phyloP scores from a whole-genome alignment of 2,329 filamentous ascomycete genomes.

The Mollisiaceae sp. region DNA sequence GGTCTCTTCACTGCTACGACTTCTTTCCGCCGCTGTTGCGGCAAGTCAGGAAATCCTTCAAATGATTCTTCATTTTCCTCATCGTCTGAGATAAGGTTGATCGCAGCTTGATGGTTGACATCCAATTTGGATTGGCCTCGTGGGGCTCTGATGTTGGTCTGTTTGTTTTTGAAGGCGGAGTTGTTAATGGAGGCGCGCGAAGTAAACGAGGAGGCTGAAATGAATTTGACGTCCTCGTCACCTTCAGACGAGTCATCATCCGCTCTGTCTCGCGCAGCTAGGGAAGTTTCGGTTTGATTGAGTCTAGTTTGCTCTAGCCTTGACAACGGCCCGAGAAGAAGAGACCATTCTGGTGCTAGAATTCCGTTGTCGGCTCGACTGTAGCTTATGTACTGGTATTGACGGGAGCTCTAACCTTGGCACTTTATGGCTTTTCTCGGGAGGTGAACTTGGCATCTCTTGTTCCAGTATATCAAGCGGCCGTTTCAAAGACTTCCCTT shows the following conservation, averaged over 20 bases:
- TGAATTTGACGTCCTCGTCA: background rate
- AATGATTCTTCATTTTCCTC: slow-evolving; percentile 14
- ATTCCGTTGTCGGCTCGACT: background rate
- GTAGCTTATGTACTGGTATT: background rate
- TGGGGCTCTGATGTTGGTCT: background rate
- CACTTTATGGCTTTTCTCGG: background rate
- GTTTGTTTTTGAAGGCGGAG: background rate
- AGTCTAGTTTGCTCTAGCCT: background rate
- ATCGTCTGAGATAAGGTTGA: slow-evolving; percentile 26
- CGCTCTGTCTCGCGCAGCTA: background rate
- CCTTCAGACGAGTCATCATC: background rate
- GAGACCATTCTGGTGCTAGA: background rate
- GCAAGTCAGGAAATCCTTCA: background rate
- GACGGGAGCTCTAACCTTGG: background rate
- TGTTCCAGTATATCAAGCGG: background rate
- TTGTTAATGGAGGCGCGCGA: background rate
- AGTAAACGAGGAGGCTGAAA: background rate
- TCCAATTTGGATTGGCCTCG: no score
- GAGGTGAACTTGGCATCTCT: background rate
- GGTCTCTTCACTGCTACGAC: background rate
- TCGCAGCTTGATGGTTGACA: background rate
- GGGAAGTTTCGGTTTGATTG: background rate
- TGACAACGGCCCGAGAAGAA: background rate
- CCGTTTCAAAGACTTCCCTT: background rate
- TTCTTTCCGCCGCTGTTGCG: background rate